Evolutionary conservation across 2,329 filamentous ascomycete genomes (phyloP), one percentile per base, ranked within the genome.

Genomic region (Diaporthe capsici): DNA sequence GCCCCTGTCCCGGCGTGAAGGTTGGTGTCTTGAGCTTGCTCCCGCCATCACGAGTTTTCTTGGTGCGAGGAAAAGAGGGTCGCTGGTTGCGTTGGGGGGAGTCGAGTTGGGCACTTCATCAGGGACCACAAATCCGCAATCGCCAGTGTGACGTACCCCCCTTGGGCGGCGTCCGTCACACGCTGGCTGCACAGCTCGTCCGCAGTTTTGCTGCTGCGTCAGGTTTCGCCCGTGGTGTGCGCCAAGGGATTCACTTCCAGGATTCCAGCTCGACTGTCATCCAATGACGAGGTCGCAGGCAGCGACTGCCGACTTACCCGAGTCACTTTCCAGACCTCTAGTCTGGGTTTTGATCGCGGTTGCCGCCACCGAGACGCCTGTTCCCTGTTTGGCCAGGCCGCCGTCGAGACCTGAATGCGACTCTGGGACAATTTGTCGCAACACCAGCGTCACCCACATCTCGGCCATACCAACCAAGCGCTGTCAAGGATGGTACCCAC

Each of bases 241-340:
- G 65, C 65, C 49, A 70, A 70, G 65, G 65, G 65, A 55, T 55
- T 70, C 65, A 70, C 65, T 70, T 55, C 65, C 65, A 70, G 65
- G 65, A 70, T 70, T 70, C 22, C 65, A 28, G 49, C 65, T 70
- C 31, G 15, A 70, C 2, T 42, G 65, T 22, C 49, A 42, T 55
- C 65, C 65, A 70, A 70, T 70, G 65, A 70, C 65, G 65, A 34
- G 8, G 15, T 4, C 49, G 25, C n/a, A 55, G 47, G 49, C 49
- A 28, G 47, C 49, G 47, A 28, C 34, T 42, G 49, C 65, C 49
- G 65, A 55, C 31, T 42, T 55, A 70, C 65, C 65, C 65, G 65
- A 70, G 49, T 42, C 65, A 70, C 65, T 42, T 53, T 49, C 20
- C 53, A 31, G 13, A 49, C 22, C 34, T 39, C 47, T 37, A 28